Conservation (phyloP, 495 filamentous ascomycete species). For the Hypoxylon cercidicola region DNA sequence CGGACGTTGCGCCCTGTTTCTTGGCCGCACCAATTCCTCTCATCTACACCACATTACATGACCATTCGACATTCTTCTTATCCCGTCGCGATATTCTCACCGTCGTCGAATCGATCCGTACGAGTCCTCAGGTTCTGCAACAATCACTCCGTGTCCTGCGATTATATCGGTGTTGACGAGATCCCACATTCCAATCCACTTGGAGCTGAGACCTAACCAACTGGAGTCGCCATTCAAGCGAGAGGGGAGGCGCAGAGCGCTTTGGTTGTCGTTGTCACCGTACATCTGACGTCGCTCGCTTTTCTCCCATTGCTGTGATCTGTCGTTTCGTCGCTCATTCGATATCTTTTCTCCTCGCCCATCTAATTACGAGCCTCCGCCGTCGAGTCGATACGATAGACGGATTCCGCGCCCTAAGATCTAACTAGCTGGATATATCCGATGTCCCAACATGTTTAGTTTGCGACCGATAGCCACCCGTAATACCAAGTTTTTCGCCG, state of each 20-base stretch:
- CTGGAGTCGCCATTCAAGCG: conserved; percentile 10
- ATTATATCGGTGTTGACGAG: conserved; percentile 30
- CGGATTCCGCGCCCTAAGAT: conserved; percentile 20
- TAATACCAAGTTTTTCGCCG: conserved; percentile 40
- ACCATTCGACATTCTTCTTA: conserved; percentile 14
- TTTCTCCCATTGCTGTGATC: conserved; percentile 28
- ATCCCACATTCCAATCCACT: conserved; percentile 39
- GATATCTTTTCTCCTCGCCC: conserved; percentile 20
- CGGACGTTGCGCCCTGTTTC: conserved; percentile 20
- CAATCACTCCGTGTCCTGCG: conserved; percentile 14
- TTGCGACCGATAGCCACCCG: conserved; percentile 49
- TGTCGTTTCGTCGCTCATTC: conserved; percentile 37
- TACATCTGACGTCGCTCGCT: conserved; percentile 44
- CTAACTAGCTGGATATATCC: conserved; percentile 21
- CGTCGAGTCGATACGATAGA: conserved; percentile 17
- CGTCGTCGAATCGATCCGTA: conserved; percentile 21
- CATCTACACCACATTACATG: conserved; percentile 11
- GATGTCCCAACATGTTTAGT: conserved; percentile 62
- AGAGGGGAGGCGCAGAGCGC: conserved; percentile 36
- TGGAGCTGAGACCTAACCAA: conserved; percentile 28
- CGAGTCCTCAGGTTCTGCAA: conserved; percentile 33
- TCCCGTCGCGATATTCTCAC: conserved; percentile 17
- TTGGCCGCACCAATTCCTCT: conserved; percentile 26
- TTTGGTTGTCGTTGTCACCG: conserved; percentile 29
- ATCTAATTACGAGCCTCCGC: conserved; percentile 5